A percentile compares a stretch with the other conserved stretches of the same genome.
Evolutionary conservation across 805 yeast genomes (phyloP).

Genomic region (Myxozyma vanderwaltii): DNA sequence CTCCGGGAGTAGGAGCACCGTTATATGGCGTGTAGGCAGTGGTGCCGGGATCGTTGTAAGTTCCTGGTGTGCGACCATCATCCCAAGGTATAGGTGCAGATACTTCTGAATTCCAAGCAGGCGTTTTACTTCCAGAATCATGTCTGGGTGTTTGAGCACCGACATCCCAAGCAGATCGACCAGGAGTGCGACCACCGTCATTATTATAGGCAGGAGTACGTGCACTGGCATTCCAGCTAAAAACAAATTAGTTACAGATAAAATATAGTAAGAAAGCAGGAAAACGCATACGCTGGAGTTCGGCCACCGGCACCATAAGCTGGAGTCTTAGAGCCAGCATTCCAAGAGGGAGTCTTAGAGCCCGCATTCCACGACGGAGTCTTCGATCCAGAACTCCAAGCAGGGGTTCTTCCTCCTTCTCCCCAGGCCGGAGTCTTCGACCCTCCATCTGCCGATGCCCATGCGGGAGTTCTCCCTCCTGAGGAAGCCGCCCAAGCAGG

Average conservation of each 20-base stretch:
- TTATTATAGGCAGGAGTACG: conserved; percentile 13
- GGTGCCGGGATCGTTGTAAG: conserved; percentile 54
- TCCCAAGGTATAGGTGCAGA: conserved; percentile 42
- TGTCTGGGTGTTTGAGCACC: conserved; percentile 43
- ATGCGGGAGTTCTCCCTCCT: conserved; percentile 57
- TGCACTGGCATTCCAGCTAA: conserved; percentile 44
- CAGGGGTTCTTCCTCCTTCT: conserved; percentile 49
- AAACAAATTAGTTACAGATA: background rate
- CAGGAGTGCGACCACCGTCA: conserved; percentile 48
- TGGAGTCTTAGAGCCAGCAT: conserved; percentile 40
- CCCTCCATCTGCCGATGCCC: conserved; percentile 58
- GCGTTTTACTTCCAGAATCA: conserved; percentile 47
- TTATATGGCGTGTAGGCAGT: conserved; percentile 41
- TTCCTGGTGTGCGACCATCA: conserved; percentile 46
- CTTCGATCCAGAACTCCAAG: conserved; percentile 39
- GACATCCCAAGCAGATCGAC: conserved; percentile 42
- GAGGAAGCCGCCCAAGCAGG: conserved; percentile 40
- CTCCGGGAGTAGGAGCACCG: conserved; percentile 45
- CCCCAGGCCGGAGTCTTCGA: conserved; percentile 49
- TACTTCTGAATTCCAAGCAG: conserved; percentile 31
- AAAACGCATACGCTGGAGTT: conserved; percentile 26
- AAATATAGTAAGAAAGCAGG: background rate
- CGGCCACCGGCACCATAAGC: conserved; percentile 19
- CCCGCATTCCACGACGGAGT: conserved; percentile 49
- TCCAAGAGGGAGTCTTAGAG: conserved; percentile 57